Base-by-base conservation (phyloP, 2,329 filamentous ascomycete genomes). In the Arthrinium puccinioides region DNA sequence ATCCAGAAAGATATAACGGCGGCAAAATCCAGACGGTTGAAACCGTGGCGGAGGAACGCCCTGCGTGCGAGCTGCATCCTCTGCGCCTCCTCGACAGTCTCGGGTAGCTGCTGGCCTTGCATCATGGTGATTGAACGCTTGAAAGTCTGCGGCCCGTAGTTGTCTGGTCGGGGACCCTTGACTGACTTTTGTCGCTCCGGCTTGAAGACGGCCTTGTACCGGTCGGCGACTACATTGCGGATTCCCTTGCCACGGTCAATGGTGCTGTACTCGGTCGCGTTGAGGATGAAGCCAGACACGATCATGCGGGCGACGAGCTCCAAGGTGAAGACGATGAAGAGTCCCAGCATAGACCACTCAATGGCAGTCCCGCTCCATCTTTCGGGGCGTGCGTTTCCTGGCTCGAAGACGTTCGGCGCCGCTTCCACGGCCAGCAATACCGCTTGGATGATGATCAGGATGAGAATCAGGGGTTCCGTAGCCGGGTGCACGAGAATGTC, bases 1-100 rank as follows among this genome's bases (percentile, higher is more conserved):
- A 95, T 82, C 92, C 92, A 98, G 61, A 88, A 98, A 1, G 90
- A 84, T n/a, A 92, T 71, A 7, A 98, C 84, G 2, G 92, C 94
- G 37, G 98, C 69, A 59, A 97, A 96, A 57, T 98, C 92, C 9
- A 97, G 73, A 36, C 92, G 79, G 56, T 97, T 97, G 65, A 98
- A 98, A 1, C 87, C 89, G 60, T 98, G 92, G 13, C 92, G 80
- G 38, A 98, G 66, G 59, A 96, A 97, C 2, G 92, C 94, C 44
- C 92, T 79, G 37, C 92, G 82, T 13, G 94, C 90, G 38, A 98
- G 73, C 46, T 94, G 83, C 48, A 83, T 74, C 43, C 90, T 81
- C 57, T 92, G 87, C 48, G 89, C 84, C 44, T 94, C 78, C 67
- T 73, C 85, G 45, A 70, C 71, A 53, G 71, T 92, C 61, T 63